Percentiles rank a stretch among this genome's conserved stretches.
Evolutionary conservation across 257 asterid genomes (phyloP).

Genomic region (Salvia splendens): DNA sequence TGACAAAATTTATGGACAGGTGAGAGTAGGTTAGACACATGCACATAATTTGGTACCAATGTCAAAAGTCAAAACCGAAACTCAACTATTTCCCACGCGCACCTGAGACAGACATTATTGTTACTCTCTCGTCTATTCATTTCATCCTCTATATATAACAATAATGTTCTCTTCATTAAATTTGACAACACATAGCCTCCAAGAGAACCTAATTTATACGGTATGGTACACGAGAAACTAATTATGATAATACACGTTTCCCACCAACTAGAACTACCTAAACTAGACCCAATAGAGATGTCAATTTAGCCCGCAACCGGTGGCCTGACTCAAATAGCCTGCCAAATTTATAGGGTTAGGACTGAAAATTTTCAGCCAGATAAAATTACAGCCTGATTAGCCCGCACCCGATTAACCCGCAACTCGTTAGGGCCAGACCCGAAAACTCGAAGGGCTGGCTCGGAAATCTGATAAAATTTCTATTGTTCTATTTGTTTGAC

Average conservation of each 20-base stretch:
- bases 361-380: too few species aligned
- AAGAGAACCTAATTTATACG: not conserved
- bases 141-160: not conserved
- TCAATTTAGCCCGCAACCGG: too few species aligned
- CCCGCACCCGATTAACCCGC: too few species aligned
- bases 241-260: constrained; percentile 33
- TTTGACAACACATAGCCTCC: not conserved
- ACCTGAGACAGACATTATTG: not conserved
- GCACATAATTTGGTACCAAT: constrained; percentile 15
- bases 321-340: too few species aligned
- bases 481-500: too few species aligned
- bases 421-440: too few species aligned
- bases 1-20: too few species aligned
- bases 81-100: constrained; percentile 1
- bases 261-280: constrained; percentile 49
- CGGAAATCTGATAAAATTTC: too few species aligned
- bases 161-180: not conserved
- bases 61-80: constrained; percentile 16
- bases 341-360: too few species aligned
- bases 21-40: not conserved
- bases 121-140: not conserved
- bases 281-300: constrained; percentile 26
- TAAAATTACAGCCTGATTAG: too few species aligned
- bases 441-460: too few species aligned
- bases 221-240: constrained; percentile 23